Conservation (phyloP, 2,329 filamentous ascomycete species). For the Aspergillus ibericus region DNA sequence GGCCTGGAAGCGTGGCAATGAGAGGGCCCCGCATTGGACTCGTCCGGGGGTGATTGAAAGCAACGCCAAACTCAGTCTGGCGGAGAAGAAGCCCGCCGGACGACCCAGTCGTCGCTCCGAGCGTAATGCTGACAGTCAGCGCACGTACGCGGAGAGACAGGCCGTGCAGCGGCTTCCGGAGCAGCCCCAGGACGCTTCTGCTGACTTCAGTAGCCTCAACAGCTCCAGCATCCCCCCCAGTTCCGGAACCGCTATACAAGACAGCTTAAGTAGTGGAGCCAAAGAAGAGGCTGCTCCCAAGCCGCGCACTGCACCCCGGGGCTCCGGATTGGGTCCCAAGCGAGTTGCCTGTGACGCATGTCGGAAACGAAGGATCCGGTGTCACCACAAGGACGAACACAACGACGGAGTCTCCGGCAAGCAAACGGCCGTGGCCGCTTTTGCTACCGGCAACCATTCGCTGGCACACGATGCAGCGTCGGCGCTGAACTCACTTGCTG, state of each 20-base stretch:
- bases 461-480: slow-evolving; percentile 42
- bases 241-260: slow-evolving; percentile 24
- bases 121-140: slow-evolving; percentile 49
- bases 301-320: slow-evolving; percentile 52
- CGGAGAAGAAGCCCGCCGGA: slow-evolving; percentile 57
- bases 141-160: slow-evolving; percentile 42
- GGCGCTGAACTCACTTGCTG: slow-evolving; percentile 40
- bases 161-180: slow-evolving; percentile 38
- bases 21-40: slow-evolving; percentile 62
- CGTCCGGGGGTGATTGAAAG: slow-evolving; percentile 57
- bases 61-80: slow-evolving; percentile 48
- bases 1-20: slow-evolving; percentile 67
- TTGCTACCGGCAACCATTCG: slow-evolving; percentile 31
- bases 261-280: slow-evolving; percentile 17
- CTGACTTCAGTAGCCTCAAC: slow-evolving; percentile 16
- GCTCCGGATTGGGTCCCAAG: slow-evolving; percentile 61
- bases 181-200: slow-evolving; percentile 20
- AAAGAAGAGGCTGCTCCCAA: slow-evolving; percentile 34
- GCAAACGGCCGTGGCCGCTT: slow-evolving; percentile 31
- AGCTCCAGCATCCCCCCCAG: slow-evolving; percentile 25
- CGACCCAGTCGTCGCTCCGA: slow-evolving; percentile 58
- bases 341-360: slow-evolving; percentile 62
- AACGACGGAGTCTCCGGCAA: slow-evolving; percentile 29
- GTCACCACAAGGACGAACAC: slow-evolving; percentile 62
- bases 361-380: slow-evolving; percentile 61